Conservation (phyloP, 129 eudicot species). For the Flaveria bidentis region DNA sequence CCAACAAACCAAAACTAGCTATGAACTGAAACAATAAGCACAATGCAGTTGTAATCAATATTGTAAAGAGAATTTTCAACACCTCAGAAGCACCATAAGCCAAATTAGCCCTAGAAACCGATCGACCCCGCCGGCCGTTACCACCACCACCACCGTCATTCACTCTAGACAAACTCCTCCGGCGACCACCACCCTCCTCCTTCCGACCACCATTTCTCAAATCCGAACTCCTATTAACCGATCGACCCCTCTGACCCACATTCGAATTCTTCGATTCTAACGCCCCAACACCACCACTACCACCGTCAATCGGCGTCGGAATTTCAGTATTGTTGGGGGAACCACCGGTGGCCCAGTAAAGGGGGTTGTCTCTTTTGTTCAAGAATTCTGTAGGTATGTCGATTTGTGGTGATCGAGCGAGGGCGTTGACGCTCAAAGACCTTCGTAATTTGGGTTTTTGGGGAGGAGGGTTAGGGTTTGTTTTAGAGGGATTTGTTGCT, state of each 20-base stretch:
- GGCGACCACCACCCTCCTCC: conserved; percentile 29
- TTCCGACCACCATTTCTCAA: conserved; percentile 27
- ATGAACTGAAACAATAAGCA: not conserved
- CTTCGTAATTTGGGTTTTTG: conserved; percentile 42
- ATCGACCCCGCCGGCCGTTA: conserved; percentile 50
- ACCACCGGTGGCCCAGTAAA: conserved; percentile 48
- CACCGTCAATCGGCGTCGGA: not conserved
- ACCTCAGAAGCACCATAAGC: conserved; percentile 55
- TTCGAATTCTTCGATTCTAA: conserved; percentile 15
- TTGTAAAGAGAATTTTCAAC: not conserved
- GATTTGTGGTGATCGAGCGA: conserved; percentile 43
- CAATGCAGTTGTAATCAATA: not conserved
- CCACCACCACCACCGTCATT: not conserved
- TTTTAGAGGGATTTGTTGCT: conserved; percentile 1
- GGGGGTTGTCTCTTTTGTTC: conserved; percentile 79
- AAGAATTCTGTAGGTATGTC: conserved; percentile 51
- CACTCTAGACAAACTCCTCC: conserved; percentile 63
- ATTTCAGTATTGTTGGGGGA: conserved; percentile 30
- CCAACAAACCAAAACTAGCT: not conserved
- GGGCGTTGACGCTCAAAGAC: conserved; percentile 76
- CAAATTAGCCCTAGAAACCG: conserved; percentile 48
- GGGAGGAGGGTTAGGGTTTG: conserved; percentile 10
- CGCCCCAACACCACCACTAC: not conserved
- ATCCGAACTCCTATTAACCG: conserved; percentile 49
- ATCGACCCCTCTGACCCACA: conserved; percentile 58